Evolutionary conservation across 305 asterid genomes (phyloP), one percentile per base, ranked within the genome.

Genomic region (Striga hermonthica): DNA sequence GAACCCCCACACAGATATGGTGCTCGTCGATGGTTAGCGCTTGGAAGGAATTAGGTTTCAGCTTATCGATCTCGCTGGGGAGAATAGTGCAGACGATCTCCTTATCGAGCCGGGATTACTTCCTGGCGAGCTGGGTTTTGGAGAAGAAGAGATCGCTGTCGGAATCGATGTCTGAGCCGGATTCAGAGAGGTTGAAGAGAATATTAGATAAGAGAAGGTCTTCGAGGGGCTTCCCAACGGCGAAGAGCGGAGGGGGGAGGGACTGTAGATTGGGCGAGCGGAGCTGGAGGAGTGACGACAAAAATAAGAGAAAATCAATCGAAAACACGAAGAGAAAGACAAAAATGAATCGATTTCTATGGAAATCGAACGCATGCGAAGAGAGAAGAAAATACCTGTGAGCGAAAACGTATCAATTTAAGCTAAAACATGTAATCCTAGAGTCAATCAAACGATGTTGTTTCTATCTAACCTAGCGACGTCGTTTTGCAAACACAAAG

Each of bases 31-130:
- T 78, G 10, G 88, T 34, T 53, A 88, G 80, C 3, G 96, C 94
- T 73, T 93, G 96, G 36, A 96, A 96, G 8, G 97, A 90, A 66
- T 93, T 93, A 40, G 97, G 95, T 67, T 88, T 93, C 6, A 90
- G 84, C 38, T 69, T 75, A 14, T 86, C 95, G 43, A 71, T 72
- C 15, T 86, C 86, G 10, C 95, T 89, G 28, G 67, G 34, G 31
- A 22, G 31, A 2, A 22, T 22, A 1, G 31, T 22, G 31, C 31
- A 2, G 31, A 22, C 31, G 31, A 22, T 22, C 31, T 22, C 31
- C 31, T 22, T 93, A 54, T 90, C 96, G 22, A 93, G 91, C 75
- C 70, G 83, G 36, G 99, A 79, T 69, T 93, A 96, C 71, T 93
- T 96, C 47, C 71, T 90, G 3, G 95, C 81, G 7, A 93, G 92